phyloP scores from a whole-genome alignment of 352 stramenopile genomes.

The Phytophthora brassicae region DNA sequence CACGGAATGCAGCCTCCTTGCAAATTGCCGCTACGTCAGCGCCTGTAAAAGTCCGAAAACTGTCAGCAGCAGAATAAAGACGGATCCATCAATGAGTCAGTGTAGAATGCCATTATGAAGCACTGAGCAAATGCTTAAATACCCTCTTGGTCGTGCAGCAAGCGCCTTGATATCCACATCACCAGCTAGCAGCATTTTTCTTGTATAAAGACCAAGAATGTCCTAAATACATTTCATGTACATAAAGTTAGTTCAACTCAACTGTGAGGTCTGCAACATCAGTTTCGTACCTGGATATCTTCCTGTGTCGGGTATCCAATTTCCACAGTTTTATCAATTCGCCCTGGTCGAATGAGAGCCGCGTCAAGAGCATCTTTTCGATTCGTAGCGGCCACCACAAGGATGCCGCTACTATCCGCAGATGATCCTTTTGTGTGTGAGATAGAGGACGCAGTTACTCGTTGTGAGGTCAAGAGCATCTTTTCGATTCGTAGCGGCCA shows the following conservation, averaged over 20 bases:
- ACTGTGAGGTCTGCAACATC: neutral
- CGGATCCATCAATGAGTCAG: constrained; percentile 5
- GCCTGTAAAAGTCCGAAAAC: constrained; percentile 47
- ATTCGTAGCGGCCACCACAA: constrained; percentile 80
- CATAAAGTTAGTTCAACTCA: constrained; percentile 6
- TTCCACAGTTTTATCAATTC: constrained; percentile 78
- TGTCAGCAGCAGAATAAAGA: constrained; percentile 15
- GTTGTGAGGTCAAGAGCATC: too few species aligned
- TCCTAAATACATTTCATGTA: constrained; percentile 36
- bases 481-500: constrained; percentile 75
- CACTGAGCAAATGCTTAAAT: constrained; percentile 8
- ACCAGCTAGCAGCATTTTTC: constrained; percentile 61
- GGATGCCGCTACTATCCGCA: constrained; percentile 37
- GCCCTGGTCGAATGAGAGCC: constrained; percentile 69
- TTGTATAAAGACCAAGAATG: constrained; percentile 68
- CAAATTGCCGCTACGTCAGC: constrained; percentile 71
- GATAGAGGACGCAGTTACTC: constrained; percentile 22
- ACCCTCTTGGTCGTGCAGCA: constrained; percentile 43
- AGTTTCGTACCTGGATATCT: constrained; percentile 43
- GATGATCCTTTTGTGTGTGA: constrained; percentile 12
- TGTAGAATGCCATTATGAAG: neutral
- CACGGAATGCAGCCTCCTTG: constrained; percentile 80
- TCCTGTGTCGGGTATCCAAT: constrained; percentile 49
- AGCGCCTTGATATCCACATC: constrained; percentile 59
- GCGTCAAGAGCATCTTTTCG: constrained; percentile 67